Conservation (phyloP, 78 protist genomes). For the Corallochytrium limacisporum region DNA sequence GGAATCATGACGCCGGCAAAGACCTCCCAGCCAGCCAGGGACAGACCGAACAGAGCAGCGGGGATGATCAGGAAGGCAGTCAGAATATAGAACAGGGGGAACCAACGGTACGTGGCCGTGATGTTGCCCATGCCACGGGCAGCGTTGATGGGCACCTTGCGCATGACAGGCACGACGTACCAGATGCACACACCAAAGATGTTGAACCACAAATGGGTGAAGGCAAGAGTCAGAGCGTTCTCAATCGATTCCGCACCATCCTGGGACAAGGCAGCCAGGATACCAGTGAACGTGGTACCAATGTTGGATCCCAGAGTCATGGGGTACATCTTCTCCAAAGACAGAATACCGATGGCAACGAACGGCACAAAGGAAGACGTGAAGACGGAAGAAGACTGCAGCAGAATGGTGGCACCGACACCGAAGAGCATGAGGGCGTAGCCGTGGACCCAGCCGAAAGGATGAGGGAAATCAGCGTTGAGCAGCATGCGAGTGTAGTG, state of each 20-base stretch:
- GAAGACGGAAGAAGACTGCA: slow-evolving; percentile 13
- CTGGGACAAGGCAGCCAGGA: slow-evolving; percentile 2
- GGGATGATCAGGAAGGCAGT: slow-evolving; percentile 10
- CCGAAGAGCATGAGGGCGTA: slow-evolving; percentile 10
- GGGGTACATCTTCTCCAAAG: slow-evolving; percentile 8
- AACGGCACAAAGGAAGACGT: background rate
- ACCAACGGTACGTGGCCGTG: slow-evolving; percentile 15
- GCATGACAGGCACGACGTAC: slow-evolving; percentile 3
- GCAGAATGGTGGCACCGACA: background rate
- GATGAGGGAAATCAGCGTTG: background rate
- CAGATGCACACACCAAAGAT: slow-evolving; percentile 7
- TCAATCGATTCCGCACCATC: background rate
- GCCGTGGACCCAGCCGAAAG: background rate
- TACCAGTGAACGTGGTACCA: slow-evolving; percentile 18
- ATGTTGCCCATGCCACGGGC: slow-evolving; percentile 11
- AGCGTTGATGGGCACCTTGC: background rate
- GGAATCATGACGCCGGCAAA: background rate
- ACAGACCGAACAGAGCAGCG: background rate
- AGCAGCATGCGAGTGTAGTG: background rate
- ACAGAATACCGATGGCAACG: slow-evolving; percentile 8
- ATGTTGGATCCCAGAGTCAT: slow-evolving; percentile 6
- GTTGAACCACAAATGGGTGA: slow-evolving; percentile 13
- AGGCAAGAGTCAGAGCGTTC: slow-evolving; percentile 1
- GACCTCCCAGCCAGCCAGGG: slow-evolving; percentile 21
- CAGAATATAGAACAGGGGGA: slow-evolving; percentile 4